phyloP scores from a whole-genome alignment of 2,329 filamentous ascomycete species.

The Aspergillus pseudoglaucus region DNA sequence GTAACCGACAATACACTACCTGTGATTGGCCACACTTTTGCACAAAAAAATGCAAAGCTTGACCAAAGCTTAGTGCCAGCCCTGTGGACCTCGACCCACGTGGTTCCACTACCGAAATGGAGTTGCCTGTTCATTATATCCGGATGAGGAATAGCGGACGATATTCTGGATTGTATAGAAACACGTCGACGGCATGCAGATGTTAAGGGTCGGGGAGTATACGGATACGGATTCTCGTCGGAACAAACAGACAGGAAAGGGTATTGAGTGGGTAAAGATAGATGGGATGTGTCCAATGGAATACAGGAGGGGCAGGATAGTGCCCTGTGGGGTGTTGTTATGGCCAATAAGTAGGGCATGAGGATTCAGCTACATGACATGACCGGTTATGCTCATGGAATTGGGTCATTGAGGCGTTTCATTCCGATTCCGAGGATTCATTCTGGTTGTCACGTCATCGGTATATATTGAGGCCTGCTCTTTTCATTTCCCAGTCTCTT shows the following conservation, averaged over 20 bases:
- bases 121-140: not conserved
- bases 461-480: not conserved
- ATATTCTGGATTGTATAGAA: no score
- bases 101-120: not conserved
- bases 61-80: slow-evolving; percentile 11
- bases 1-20: not conserved
- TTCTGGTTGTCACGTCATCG: not conserved
- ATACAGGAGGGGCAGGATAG: no score
- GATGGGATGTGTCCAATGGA: no score
- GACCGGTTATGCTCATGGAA: not conserved
- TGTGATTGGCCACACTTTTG: slow-evolving; percentile 3
- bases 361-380: not conserved
- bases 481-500: not conserved
- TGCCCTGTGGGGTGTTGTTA: no score
- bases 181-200: no score
- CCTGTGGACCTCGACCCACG: not conserved
- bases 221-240: not conserved
- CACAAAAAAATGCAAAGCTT: slow-evolving; percentile 10
- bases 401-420: not conserved
- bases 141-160: no score
- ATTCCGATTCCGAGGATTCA: not conserved
- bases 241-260: not conserved
- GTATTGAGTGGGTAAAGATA: not conserved
- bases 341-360: not conserved
- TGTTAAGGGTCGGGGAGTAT: not conserved